Percentiles rank a stretch among this genome's conserved stretches.
Conservation (phyloP, 1,139 yeast genomes). For the Blastobotrys arbuscula region DNA sequence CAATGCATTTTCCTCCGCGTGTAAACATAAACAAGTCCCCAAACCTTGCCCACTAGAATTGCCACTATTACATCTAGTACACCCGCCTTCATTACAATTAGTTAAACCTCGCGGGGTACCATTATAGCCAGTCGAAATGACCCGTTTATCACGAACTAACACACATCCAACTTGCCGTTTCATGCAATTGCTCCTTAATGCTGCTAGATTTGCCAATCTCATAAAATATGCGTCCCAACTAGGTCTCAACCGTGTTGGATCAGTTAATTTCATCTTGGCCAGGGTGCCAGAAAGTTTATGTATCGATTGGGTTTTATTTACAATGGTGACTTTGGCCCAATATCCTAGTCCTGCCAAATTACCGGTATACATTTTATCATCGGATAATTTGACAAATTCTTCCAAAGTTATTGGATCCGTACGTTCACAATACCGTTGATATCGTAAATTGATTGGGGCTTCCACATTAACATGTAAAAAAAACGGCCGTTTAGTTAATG, state of each 20-base stretch:
- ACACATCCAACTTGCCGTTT: slow-evolving; percentile 96
- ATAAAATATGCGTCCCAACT: slow-evolving; percentile 95
- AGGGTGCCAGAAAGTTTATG: slow-evolving; percentile 48
- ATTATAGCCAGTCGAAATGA: slow-evolving; percentile 93
- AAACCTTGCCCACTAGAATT: slow-evolving; percentile 61
- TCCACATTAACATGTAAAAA: slow-evolving; percentile 77
- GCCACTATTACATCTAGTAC: slow-evolving; percentile 65
- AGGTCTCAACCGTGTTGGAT: slow-evolving; percentile 70
- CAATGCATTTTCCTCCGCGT: slow-evolving; percentile 95
- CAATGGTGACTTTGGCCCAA: slow-evolving; percentile 54
- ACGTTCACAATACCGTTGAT: slow-evolving; percentile 38
- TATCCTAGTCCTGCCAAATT: slow-evolving; percentile 46
- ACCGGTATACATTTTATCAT: slow-evolving; percentile 37
- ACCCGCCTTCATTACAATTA: slow-evolving; percentile 95
- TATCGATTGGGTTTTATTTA: slow-evolving; percentile 51
- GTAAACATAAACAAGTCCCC: slow-evolving; percentile 84
- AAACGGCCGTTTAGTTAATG: slow-evolving; percentile 70
- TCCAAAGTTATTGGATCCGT: slow-evolving; percentile 14
- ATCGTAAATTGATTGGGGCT: slow-evolving; percentile 59
- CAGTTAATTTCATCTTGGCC: slow-evolving; percentile 48
- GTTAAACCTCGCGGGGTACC: slow-evolving; percentile 88
- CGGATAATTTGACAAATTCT: slow-evolving; percentile 46
- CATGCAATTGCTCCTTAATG: slow-evolving; percentile 92
- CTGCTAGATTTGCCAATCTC: slow-evolving; percentile 89
- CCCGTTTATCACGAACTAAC: slow-evolving; percentile 76